A percentile compares a stretch with the other conserved stretches of the same genome.
These are phyloP conservation scores for Apocynum venetum DNA, from an alignment of 257 asterid genomes.

Conservation along the genomic window DNA sequence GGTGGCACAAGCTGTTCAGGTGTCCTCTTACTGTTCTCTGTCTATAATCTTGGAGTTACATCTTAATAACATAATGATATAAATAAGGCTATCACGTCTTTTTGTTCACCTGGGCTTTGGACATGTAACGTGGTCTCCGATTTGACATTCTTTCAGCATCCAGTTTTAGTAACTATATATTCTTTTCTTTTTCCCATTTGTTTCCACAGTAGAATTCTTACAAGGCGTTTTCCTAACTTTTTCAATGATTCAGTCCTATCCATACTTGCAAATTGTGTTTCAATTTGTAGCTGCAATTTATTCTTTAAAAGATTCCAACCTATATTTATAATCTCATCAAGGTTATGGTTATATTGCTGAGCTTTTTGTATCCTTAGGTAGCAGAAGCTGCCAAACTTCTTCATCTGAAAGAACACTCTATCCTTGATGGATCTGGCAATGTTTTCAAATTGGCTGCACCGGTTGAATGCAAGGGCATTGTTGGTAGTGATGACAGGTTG, in stretches of 20 bases:
- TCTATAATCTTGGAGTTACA: not conserved
- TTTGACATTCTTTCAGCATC: not conserved
- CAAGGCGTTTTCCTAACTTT: not conserved
- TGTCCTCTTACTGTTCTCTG: not conserved
- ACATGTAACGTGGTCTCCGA: not conserved
- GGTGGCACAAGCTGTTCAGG: not conserved
- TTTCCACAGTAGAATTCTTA: not conserved
- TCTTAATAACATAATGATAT: not conserved
- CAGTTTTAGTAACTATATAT: not conserved
- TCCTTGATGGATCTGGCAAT: constrained; percentile 84
- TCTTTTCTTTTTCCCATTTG: not conserved
- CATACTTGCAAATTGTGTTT: not conserved
- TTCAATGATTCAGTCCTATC: no score
- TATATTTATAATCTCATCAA: not conserved
- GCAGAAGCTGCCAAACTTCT: constrained; percentile 87
- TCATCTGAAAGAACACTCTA: constrained; percentile 85
- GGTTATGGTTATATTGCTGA: not conserved
- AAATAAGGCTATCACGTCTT: not conserved
- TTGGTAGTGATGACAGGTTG: constrained; percentile 98
- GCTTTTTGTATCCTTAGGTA: constrained; percentile 42
- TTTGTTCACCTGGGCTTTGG: not conserved
- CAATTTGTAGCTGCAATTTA: not conserved
- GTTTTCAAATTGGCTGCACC: constrained; percentile 87
- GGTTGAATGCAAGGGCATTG: constrained; percentile 97
- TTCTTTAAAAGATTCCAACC: not conserved